These are phyloP conservation scores for Chenopodium album DNA, from an alignment of 148 eudicot species.

Conservation along the genomic window DNA sequence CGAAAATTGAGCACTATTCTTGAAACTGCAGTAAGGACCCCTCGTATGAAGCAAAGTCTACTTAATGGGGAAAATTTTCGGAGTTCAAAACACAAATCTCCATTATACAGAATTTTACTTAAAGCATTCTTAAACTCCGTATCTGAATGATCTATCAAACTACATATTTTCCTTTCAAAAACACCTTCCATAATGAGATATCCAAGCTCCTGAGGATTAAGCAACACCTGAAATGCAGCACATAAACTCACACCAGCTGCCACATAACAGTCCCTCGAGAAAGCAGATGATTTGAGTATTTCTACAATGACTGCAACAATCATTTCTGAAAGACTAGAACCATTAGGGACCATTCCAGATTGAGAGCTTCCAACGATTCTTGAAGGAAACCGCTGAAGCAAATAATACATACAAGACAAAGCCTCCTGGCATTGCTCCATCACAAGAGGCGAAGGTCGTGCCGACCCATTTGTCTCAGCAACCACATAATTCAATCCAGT, in stretches of 20 bases:
- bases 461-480: constrained; percentile 49
- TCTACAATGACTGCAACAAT: constrained; percentile 46
- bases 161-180: constrained; percentile 38
- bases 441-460: constrained; percentile 73
- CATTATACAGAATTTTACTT: constrained; percentile 49
- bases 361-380: constrained; percentile 36
- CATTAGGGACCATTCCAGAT: constrained; percentile 2
- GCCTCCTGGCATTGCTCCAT: constrained; percentile 98
- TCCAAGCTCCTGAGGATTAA: constrained; percentile 68
- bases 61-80: constrained; percentile 51
- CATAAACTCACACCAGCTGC: constrained; percentile 94
- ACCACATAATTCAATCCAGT: constrained; percentile 57
- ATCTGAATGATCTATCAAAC: constrained; percentile 27
- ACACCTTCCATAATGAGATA: constrained; percentile 60
- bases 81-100: constrained; percentile 60
- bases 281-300: constrained; percentile 60
- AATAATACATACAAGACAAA: constrained; percentile 84
- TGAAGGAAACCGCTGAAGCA: constrained; percentile 75
- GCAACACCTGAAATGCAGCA: constrained; percentile 79
- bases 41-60: constrained; percentile 89
- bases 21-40: constrained; percentile 79
- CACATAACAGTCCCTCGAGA: constrained; percentile 90
- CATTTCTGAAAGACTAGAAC: constrained; percentile 41
- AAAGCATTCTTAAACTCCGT: constrained; percentile 34
- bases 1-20: constrained; percentile 66